Conservation (phyloP, 2,329 filamentous ascomycete genomes). For the Paracorniculantispora psalliotae region DNA sequence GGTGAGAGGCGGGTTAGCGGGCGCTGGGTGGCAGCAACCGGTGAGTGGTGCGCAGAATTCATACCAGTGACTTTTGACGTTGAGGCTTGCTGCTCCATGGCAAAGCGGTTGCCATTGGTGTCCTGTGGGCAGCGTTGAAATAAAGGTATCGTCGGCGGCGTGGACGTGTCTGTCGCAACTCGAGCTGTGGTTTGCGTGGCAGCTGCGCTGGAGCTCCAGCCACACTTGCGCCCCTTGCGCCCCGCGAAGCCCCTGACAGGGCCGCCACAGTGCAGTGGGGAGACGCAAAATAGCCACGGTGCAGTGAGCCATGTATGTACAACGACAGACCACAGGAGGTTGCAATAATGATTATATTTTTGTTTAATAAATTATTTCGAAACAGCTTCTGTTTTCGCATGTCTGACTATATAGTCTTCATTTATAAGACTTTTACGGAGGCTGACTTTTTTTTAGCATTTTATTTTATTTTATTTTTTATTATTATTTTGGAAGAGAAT, state of each 20-base stretch:
- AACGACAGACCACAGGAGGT: no score
- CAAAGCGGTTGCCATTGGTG: slow-evolving; percentile 19
- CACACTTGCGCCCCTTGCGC: not conserved
- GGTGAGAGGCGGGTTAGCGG: slow-evolving; percentile 4
- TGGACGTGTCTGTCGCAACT: slow-evolving; percentile 4
- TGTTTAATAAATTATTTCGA: no score
- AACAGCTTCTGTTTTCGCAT: no score
- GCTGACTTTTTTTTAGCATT: no score
- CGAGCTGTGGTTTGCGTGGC: not conserved
- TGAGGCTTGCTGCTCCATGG: slow-evolving; percentile 63
- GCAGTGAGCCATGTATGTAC: slow-evolving; percentile 10
- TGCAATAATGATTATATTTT: no score
- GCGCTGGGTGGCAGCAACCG: no score
- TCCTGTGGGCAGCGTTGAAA: not conserved
- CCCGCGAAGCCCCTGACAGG: not conserved
- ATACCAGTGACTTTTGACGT: slow-evolving; percentile 74
- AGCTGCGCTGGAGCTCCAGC: not conserved
- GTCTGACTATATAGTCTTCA: no score
- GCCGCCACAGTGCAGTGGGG: not conserved
- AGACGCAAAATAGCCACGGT: not conserved
- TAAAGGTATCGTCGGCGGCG: not conserved
- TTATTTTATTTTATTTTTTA: no score
- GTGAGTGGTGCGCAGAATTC: slow-evolving; percentile 13
- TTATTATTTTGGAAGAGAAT: no score
- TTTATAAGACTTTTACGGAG: no score